These are phyloP conservation scores for Colletotrichum australisinense DNA, from an alignment of 2,329 filamentous ascomycete species.

Conservation along the genomic window DNA sequence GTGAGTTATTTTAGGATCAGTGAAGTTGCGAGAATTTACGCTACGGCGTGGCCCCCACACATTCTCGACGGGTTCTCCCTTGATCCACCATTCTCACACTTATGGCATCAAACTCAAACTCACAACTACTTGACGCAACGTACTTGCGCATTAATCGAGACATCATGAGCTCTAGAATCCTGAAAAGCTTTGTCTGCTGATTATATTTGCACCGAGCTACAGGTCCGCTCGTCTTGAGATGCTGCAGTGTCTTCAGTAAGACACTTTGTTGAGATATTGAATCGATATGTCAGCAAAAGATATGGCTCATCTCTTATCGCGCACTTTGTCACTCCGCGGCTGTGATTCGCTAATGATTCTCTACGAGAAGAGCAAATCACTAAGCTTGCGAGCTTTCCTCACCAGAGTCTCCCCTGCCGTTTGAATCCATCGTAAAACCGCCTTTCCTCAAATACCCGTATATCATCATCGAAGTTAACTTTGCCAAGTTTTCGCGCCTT, in stretches of 20 bases:
- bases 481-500: constrained; percentile 35
- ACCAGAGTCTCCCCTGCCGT: neutral
- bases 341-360: neutral
- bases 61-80: neutral
- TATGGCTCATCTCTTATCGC: neutral
- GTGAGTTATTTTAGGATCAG: constrained; percentile 31
- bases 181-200: too few species aligned
- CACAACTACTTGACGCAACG: neutral
- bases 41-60: constrained; percentile 1
- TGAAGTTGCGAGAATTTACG: constrained; percentile 32
- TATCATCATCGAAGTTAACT: constrained; percentile 23
- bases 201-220: too few species aligned
- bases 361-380: neutral
- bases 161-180: too few species aligned
- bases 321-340: neutral
- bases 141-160: too few species aligned
- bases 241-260: too few species aligned
- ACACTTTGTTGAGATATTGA: too few species aligned
- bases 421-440: constrained; percentile 13
- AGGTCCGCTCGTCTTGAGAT: too few species aligned
- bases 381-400: constrained; percentile 5
- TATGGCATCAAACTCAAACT: neutral
- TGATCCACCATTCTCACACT: constrained; percentile 18
- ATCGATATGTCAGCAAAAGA: neutral
- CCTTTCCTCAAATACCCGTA: constrained; percentile 18